Evolutionary conservation across 169 alveolate genomes (phyloP).

Genomic region (Pseudocohnilembus persalinus): DNA sequence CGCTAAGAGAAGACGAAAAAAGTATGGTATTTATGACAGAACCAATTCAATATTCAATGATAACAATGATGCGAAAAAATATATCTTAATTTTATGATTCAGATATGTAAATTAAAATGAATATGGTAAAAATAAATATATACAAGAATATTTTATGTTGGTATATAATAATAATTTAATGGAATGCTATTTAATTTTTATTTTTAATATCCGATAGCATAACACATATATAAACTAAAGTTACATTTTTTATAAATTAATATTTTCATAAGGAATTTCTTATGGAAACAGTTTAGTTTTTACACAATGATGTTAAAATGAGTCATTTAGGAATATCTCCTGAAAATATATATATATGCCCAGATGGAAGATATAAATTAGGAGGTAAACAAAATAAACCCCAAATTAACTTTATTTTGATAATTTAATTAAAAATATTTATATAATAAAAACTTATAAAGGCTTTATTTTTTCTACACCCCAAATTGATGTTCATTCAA

Average conservation of each 20-base stretch:
- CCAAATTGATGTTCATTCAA: background rate
- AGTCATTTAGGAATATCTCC: slow-evolving; percentile 22
- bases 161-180: no score
- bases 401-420: no score
- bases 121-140: background rate
- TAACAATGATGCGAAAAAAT: background rate
- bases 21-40: slow-evolving; percentile 27
- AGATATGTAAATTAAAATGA: background rate
- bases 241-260: background rate
- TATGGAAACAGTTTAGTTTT: background rate
- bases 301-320: slow-evolving; percentile 22
- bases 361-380: slow-evolving; percentile 19
- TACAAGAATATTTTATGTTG: no score
- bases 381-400: background rate
- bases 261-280: background rate
- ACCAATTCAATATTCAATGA: background rate
- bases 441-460: no score
- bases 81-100: background rate
- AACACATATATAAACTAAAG: no score
- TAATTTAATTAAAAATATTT: no score
- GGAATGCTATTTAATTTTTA: no score
- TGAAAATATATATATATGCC: slow-evolving; percentile 16
- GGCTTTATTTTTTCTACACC: slow-evolving; percentile 21
- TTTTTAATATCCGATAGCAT: no score
- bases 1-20: slow-evolving; percentile 19